Evolutionary conservation across 805 yeast genomes (phyloP), one percentile per base, ranked within the genome.

Genomic region (Tetrapisispora fleetii): DNA sequence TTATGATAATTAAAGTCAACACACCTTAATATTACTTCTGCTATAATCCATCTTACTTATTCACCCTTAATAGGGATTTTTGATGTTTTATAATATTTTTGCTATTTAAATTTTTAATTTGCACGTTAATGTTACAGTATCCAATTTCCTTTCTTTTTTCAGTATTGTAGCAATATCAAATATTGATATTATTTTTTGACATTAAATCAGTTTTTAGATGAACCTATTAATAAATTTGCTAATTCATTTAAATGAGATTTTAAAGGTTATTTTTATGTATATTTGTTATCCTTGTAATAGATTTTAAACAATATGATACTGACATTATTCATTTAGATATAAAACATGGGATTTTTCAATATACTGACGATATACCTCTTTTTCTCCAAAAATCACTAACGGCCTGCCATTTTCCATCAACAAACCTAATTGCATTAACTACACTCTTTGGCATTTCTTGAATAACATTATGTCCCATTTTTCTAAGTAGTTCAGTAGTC

Each of bases 321-420:
- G n/a, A 5, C 5, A n/a, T 10, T 37, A 4, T 37, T 9, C 21
- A 10, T 21, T 38, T 32, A 32, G 35, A 7, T 13, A 14, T 13
- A 32, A 13, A 32, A 6, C 10, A 3, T 32, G 14, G 10, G 3
- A 13, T 38, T 24, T 10, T 30, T 24, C 24, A 62, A 36, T 54
- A 57, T 14, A 54, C 59, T 8, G 55, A 55, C 2, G 67, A 58
- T 2, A 63, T 47, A 8, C 95, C 96, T 43, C 83, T 68, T 62
- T 90, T 90, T 49, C 98, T 72, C 96, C 97, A 91, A 63, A 67
- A 86, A 63, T 91, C 98, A 56, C 88, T 74, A 11, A 89, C 96
- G 1, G 95, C 96, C 47, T 79, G 77, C 69, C 83, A 65, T 44
- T 46, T 75, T 64, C 50, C 70, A 55, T 43, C 60, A 60, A 38